Conservation (phyloP, 179 eudicot genomes). For the Silene coronaria region DNA sequence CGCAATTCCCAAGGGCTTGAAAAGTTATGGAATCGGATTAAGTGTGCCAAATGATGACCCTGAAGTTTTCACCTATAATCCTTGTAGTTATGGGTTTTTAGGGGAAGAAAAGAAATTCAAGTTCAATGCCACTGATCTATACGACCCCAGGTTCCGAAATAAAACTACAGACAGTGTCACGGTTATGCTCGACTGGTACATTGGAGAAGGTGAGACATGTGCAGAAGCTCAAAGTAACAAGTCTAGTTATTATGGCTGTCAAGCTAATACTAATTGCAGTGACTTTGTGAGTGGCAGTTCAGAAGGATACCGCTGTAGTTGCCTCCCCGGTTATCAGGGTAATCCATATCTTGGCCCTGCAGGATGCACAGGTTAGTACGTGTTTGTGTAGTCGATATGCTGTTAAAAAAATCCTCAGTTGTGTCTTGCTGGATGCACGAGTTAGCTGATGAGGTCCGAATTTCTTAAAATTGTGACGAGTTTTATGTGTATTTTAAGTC, state of each 20-base stretch:
- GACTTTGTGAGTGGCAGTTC: constrained; percentile 3
- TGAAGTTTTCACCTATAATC: not conserved
- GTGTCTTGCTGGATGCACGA: constrained; percentile 36
- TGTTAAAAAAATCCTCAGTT: too few species aligned
- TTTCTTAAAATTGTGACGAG: not conserved
- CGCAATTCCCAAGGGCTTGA: constrained; percentile 36
- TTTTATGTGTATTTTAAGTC: not conserved
- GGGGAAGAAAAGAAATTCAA: constrained; percentile 24
- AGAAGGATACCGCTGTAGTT: constrained; percentile 41
- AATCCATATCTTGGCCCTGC: constrained; percentile 41
- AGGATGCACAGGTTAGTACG: constrained; percentile 37
- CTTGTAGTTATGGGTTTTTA: constrained; percentile 16
- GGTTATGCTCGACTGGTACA: constrained; percentile 39
- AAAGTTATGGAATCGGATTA: not conserved
- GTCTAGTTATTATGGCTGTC: constrained; percentile 29
- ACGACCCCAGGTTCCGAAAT: not conserved
- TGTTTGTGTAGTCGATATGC: too few species aligned
- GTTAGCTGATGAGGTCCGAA: constrained; percentile 12
- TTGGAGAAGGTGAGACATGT: constrained; percentile 29
- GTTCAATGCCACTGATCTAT: constrained; percentile 23
- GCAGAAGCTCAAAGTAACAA: constrained; percentile 20
- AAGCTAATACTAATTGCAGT: constrained; percentile 21
- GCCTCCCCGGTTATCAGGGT: constrained; percentile 36
- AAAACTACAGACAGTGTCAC: constrained; percentile 17
- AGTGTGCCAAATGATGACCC: not conserved